These are phyloP conservation scores for Candida oleophila DNA, from an alignment of 805 yeast species.

Conservation along the genomic window DNA sequence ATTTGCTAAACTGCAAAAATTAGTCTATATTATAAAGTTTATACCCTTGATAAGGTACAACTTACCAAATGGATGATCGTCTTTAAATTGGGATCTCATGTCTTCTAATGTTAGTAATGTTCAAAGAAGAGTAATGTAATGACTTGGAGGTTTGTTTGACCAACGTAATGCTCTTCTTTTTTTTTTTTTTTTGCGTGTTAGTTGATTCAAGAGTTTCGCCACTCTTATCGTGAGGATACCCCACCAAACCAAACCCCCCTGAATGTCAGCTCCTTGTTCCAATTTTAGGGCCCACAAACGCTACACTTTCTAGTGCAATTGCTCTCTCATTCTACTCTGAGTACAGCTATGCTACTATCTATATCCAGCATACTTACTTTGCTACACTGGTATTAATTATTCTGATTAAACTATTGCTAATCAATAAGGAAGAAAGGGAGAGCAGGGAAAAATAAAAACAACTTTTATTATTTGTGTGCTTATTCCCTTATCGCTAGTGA, in stretches of 20 bases:
- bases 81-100: slow-evolving; percentile 92
- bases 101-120: slow-evolving; percentile 12
- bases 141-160: no score
- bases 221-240: neutral
- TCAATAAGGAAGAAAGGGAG: neutral
- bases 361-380: neutral
- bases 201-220: neutral
- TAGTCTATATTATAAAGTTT: no score
- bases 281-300: neutral
- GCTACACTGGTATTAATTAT: no score
- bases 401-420: neutral
- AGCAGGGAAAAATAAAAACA: neutral
- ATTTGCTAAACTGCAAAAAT: no score
- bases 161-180: no score
- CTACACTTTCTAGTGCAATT: no score
- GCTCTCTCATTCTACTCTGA: no score
- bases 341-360: neutral
- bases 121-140: no score
- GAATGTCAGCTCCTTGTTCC: neutral
- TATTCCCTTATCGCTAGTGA: neutral
- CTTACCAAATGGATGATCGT: slow-evolving; percentile 94
- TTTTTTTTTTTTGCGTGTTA: neutral
- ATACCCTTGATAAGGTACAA: no score
- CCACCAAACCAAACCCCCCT: neutral
- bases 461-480: neutral